phyloP scores from a whole-genome alignment of 2,329 filamentous ascomycete genomes.

The Aspergillus hiratsukae region DNA sequence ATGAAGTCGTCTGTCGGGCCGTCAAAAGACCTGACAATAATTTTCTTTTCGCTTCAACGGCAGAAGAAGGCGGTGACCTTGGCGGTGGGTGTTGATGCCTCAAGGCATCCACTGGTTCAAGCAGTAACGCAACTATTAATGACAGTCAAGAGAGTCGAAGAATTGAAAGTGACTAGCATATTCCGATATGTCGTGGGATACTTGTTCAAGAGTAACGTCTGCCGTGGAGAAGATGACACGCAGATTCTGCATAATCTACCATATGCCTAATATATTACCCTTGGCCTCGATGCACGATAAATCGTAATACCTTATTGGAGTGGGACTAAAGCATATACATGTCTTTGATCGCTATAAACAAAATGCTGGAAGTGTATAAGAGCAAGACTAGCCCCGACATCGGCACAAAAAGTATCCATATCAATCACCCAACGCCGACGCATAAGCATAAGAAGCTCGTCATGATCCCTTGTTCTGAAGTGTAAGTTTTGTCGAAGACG shows the following conservation, averaged over 20 bases:
- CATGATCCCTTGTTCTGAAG: slow-evolving; percentile 9
- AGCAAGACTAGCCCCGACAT: neutral
- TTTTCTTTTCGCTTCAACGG: slow-evolving; percentile 27
- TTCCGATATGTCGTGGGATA: neutral
- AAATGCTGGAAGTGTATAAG: neutral
- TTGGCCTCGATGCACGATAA: neutral
- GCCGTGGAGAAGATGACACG: neutral
- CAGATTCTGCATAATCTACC: neutral
- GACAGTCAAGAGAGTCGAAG: neutral
- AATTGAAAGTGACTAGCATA: neutral
- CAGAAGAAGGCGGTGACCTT: slow-evolving; percentile 26
- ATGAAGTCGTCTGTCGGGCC: neutral
- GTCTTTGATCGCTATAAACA: neutral
- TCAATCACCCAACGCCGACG: slow-evolving; percentile 1
- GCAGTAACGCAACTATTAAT: neutral
- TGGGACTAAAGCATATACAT: neutral
- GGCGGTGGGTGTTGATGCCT: slow-evolving; percentile 19
- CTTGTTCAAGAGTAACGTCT: neutral
- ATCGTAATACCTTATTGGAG: neutral
- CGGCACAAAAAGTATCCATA: slow-evolving; percentile 5
- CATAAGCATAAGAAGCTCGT: slow-evolving; percentile 1
- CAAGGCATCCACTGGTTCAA: neutral
- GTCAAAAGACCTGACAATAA: slow-evolving; percentile 20
- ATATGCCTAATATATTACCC: neutral
- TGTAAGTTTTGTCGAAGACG: slow-evolving; percentile 8